These are phyloP conservation scores for Balansia obtecta DNA, from an alignment of 2,329 filamentous ascomycete genomes.

Conservation along the genomic window DNA sequence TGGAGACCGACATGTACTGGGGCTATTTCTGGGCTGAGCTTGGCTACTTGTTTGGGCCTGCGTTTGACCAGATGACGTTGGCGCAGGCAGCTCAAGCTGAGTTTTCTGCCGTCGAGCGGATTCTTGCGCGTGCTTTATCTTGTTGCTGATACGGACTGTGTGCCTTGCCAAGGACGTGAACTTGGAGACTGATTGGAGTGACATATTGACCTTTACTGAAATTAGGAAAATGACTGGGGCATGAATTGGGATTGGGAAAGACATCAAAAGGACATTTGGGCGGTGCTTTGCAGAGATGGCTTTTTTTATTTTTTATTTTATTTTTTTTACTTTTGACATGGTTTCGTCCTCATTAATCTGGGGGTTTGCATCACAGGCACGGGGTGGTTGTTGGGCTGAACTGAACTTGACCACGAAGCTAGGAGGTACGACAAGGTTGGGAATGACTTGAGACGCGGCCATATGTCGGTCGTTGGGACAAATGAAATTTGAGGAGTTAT, in stretches of 20 bases:
- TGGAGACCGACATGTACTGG: constrained; percentile 32
- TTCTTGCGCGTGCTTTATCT: constrained; percentile 30
- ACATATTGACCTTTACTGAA: background rate
- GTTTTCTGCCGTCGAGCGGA: constrained; percentile 34
- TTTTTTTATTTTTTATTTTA: too few species aligned
- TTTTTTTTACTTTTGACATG: too few species aligned
- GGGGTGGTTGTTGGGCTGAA: background rate
- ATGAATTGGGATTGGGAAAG: background rate
- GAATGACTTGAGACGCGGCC: background rate
- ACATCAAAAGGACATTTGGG: background rate
- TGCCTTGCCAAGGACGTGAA: background rate
- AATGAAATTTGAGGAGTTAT: constrained; percentile 2
- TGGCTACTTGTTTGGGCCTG: constrained; percentile 24
- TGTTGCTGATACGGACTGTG: background rate
- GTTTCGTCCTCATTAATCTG: background rate
- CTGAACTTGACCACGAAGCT: background rate
- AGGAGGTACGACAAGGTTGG: background rate
- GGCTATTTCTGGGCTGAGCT: constrained; percentile 40
- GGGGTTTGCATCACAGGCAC: background rate
- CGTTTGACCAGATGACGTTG: constrained; percentile 37
- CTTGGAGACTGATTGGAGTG: background rate
- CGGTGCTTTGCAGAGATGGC: background rate
- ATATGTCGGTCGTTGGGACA: background rate
- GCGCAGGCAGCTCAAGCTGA: constrained; percentile 32
- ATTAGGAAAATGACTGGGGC: background rate